Percentiles rank a stretch among this genome's conserved stretches.
phyloP scores from a whole-genome alignment of 129 eudicot species.

The Sambucus nigra region DNA sequence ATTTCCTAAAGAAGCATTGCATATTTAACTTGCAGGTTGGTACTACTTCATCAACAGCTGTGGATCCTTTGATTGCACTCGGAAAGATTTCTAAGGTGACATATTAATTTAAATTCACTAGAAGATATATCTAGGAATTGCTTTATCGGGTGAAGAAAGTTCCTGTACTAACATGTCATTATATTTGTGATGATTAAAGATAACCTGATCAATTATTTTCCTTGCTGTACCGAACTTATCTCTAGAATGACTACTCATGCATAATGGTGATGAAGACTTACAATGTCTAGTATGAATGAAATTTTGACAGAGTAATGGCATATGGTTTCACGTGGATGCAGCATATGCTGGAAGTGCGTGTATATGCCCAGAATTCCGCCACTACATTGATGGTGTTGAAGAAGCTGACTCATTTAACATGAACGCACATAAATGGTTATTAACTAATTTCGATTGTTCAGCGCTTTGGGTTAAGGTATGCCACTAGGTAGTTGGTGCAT shows the following conservation, averaged over 20 bases:
- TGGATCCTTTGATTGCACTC: slow-evolving; percentile 78
- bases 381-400: slow-evolving; percentile 74
- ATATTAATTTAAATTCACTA: not conserved
- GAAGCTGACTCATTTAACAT: slow-evolving; percentile 92
- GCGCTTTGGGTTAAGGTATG: slow-evolving; percentile 92
- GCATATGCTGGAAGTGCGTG: slow-evolving; percentile 99
- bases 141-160: not conserved
- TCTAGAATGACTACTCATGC: slow-evolving; percentile 1
- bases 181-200: not conserved
- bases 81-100: slow-evolving; percentile 75
- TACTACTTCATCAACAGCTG: slow-evolving; percentile 91
- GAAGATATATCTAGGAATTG: not conserved
- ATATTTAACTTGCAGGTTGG: slow-evolving; percentile 50
- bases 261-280: not conserved
- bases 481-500: not conserved
- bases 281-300: slow-evolving; percentile 7
- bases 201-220: not conserved
- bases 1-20: not conserved
- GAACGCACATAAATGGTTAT: slow-evolving; percentile 94
- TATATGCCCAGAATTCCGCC: slow-evolving; percentile 84
- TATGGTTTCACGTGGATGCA: slow-evolving; percentile 98
- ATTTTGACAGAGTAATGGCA: slow-evolving; percentile 48
- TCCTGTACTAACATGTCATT: not conserved
- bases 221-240: not conserved
- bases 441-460: slow-evolving; percentile 93